Percentiles rank a stretch among this genome's conserved stretches.
phyloP scores from a whole-genome alignment of 495 filamentous ascomycete genomes.

The Podospora anserina region DNA sequence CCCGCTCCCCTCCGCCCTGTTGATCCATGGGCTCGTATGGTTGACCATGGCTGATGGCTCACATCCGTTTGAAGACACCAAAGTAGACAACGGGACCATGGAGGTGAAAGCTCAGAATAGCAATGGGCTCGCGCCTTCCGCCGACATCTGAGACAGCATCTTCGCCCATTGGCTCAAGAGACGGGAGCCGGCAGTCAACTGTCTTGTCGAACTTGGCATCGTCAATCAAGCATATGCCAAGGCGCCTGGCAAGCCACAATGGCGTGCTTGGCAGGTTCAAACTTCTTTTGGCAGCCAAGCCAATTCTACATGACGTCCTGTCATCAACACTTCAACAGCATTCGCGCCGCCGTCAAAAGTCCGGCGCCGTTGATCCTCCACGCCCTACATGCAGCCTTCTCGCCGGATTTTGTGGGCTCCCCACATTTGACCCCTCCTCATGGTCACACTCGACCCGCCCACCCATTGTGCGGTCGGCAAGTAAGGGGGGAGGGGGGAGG shows the following conservation, averaged over 20 bases:
- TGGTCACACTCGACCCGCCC: neutral
- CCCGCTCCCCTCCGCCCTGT: neutral
- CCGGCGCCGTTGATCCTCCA: neutral
- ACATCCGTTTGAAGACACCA: neutral
- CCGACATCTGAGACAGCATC: neutral
- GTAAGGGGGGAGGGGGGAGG: neutral
- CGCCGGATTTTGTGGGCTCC: neutral
- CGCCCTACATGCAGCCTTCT: neutral
- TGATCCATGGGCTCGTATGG: neutral
- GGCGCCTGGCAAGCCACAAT: constrained; percentile 26
- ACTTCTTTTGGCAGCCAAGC: constrained; percentile 15
- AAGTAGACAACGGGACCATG: neutral
- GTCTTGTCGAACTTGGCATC: neutral
- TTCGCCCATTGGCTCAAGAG: neutral
- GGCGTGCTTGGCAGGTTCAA: constrained; percentile 12
- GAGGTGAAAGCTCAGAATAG: neutral
- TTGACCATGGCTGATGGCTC: neutral
- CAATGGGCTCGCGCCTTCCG: no score
- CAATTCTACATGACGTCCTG: constrained; percentile 6
- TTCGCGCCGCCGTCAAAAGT: neutral
- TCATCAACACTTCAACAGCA: neutral
- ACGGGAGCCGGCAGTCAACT: neutral
- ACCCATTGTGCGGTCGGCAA: constrained; percentile 2
- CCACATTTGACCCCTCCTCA: neutral
- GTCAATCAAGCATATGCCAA: constrained; percentile 23